Conservation (phyloP, 73 alveolate genomes). For the Tetrahymena thermophila region DNA sequence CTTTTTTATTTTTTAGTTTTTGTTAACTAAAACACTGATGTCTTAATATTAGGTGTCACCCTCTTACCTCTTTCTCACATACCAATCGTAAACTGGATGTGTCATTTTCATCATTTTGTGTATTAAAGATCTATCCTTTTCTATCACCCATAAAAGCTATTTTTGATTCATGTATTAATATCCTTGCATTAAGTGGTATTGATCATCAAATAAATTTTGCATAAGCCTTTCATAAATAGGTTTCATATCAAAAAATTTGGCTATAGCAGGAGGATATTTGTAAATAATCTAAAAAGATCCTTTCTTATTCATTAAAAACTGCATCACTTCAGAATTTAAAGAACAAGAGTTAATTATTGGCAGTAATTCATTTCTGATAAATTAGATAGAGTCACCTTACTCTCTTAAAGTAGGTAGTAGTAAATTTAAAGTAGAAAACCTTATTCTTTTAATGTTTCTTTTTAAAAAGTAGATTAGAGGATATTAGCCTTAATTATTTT, state of each 20-base stretch:
- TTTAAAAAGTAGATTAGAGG: neutral
- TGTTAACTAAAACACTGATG: neutral
- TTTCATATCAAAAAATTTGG: neutral
- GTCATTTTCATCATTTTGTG: neutral
- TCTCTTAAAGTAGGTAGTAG: neutral
- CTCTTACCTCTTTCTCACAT: neutral
- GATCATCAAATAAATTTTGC: neutral
- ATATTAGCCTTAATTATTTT: neutral
- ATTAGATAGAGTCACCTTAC: neutral
- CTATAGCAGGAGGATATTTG: neutral
- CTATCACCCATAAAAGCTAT: neutral
- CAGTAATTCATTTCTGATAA: neutral
- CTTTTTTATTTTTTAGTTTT: neutral
- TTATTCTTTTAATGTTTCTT: neutral
- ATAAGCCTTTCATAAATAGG: neutral
- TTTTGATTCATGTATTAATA: neutral
- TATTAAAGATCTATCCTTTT: neutral
- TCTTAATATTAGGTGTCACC: neutral
- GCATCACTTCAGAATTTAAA: neutral
- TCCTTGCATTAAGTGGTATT: neutral
- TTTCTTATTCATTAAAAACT: neutral
- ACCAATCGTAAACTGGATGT: neutral
- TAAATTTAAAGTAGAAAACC: neutral
- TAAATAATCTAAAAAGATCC: neutral
- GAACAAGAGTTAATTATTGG: neutral